Evolutionary conservation across 345 rosid genomes (phyloP), one percentile per base, ranked within the genome.

Genomic region (Aquilaria malaccensis): DNA sequence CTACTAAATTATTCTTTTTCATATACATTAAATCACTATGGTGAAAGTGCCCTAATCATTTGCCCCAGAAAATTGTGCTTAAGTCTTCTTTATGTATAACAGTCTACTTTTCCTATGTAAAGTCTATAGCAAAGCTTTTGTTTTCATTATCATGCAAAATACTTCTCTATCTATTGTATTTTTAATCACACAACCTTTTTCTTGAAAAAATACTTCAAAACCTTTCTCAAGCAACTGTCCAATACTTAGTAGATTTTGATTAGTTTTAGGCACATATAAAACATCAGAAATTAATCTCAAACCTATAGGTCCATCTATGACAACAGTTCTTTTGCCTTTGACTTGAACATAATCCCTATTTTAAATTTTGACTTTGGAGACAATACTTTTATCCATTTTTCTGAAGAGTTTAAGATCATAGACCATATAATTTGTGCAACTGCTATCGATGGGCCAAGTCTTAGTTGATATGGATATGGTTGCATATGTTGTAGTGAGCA

Each of bases 191-290:
- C 45, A 63, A 11, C 50, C 11, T 11, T 14, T 37, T 13, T 52
- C 3, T 22, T 33, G n/a, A 33, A 63, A 2, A 2, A 5, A n/a
- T 2, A 63, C 49, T 29, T 50, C 37, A 7, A 30, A 52, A 29
- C 58, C 58, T 4, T 11, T 63, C 3, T 53, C 49, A 32, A 63
- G 41, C 30, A 63, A 31, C 50, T 63, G 59, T 11, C 1, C 57
- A 9, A 52, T 50, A 54, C 59, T 63, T 33, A 63, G 32, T 7
- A 54, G 50, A 63, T 63, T 63, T 10, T 22, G 22, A 22, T 22
- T 22, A 22, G 22, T 22, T 22, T 22, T 22, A 22, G 22, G 22
- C 22, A 22, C 22, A 22, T 22, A 22, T 22, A 22, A 22, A 22
- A 22, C 22, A 22, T 22, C 22, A 22, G 0, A 22, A 22, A 22